Base-by-base conservation (phyloP, 768 basidiomycete genomes). In the Amanita inopinata region DNA sequence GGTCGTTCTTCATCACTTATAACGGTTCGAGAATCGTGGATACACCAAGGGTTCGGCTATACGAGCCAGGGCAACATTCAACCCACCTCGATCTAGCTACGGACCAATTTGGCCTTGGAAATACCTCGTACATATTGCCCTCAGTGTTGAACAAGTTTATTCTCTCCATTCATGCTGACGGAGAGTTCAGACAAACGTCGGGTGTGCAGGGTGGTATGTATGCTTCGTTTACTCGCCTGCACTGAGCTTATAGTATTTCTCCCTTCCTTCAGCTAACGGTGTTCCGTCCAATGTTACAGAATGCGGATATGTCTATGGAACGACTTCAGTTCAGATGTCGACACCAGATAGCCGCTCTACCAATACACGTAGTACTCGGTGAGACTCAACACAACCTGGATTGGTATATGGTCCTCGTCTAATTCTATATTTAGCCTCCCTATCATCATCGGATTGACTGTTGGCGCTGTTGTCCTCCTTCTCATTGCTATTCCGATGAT, bases 391-490 rank as follows among this genome's bases (percentile, higher is more conserved):
- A 12, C 5, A 11, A 5, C 10, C 7, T 12, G 4, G 7, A 20
- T 20, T 36, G 2, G n/a, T 12, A 23, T 18, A 17, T 22, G 11
- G 8, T 25, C 2, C 4, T 15, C 15, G n/a, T 28, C 27, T n/a
- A 7, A 28, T 24, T 12, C 5, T 11, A 3, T 17, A 5, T 25
- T 23, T 8, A 39, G 38, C 15, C 19, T 39, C 15, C 20, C 22
- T 17, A 61, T 68, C 7, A 60, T 74, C 39, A 70, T 78, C 37
- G 72, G 71, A 4, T 56, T 69, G 25, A 60, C 66, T 27, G 55
- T 66, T 25, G 70, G 64, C 22, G 54, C 65, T 5, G 53, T 74
- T 8, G 53, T 61, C n/a, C 27, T 70, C 3, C 52, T 74, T 14
- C 58, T 58, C 8, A 30, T 73, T n/a, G 55, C 60, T 14, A 30